Evolutionary conservation across 768 basidiomycete genomes (phyloP).

Genomic region (Boletus sp.): DNA sequence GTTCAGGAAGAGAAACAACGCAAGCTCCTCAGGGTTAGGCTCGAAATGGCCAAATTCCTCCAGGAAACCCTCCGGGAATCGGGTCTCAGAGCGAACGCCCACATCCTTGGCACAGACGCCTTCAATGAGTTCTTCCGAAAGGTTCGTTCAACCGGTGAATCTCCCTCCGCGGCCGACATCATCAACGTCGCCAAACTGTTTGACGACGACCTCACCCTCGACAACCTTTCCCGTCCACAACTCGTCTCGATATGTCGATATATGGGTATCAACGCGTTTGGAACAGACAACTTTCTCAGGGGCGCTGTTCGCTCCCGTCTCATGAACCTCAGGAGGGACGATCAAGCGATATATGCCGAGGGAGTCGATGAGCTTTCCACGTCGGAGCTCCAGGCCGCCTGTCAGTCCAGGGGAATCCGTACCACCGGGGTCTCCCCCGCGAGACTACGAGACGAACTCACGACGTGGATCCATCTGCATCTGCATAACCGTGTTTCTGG

Average conservation of each 20-base stretch:
- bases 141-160: conserved; percentile 94
- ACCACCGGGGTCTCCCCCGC: conserved; percentile 86
- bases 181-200: conserved; percentile 96
- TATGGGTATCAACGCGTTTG: conserved; percentile 98
- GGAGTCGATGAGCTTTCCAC: conserved; percentile 90
- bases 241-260: conserved; percentile 96
- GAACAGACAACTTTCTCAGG: conserved; percentile 97
- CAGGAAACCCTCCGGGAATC: conserved; percentile 97
- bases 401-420: conserved; percentile 91
- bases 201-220: conserved; percentile 95
- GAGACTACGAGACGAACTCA: conserved; percentile 82
- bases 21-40: conserved; percentile 87
- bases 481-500: conserved; percentile 89
- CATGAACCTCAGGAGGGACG: conserved; percentile 82
- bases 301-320: conserved; percentile 85
- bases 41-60: conserved; percentile 99
- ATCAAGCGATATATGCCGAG: conserved; percentile 88
- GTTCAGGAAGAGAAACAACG: conserved; percentile 92
- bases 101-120: conserved; percentile 90
- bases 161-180: conserved; percentile 83
- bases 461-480: conserved; percentile 92
- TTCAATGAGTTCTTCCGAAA: conserved; percentile 99
- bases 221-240: conserved; percentile 98
- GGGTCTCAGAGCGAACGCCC: conserved; percentile 86
- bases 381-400: conserved; percentile 88